Base-by-base conservation (phyloP, 495 filamentous ascomycete genomes). In the Astrothelium macrocarpum region DNA sequence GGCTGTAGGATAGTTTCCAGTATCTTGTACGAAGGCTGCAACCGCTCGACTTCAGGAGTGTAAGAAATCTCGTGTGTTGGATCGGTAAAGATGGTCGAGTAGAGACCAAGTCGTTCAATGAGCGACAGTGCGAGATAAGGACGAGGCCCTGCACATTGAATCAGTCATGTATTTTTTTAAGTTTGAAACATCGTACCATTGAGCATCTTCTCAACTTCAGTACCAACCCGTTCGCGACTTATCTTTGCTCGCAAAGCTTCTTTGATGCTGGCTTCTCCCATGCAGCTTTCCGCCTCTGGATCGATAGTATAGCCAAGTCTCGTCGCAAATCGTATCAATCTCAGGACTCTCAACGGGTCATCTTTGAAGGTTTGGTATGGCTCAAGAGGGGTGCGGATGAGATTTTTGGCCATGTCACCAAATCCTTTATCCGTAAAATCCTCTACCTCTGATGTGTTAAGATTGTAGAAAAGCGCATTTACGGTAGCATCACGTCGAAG, bases 401-500 rank as follows among this genome's bases (percentile, higher is more conserved):
- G 71, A 62, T 82, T 80, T 5, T 78, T 76, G 49, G 79, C 67
- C 82, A 98, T 84, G 71, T 97, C 94, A 0, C 80, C 69, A 20
- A 95, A 73, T 0, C 94, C 94, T 45, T 73, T 76, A 16, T 82
- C 82, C 0, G 90, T 93, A 61, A 93, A 87, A 73, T 98, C 94
- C 73, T 98, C 94, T 12, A 97, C 82, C 60, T 78, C 67, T 2
- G 73, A 77, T 23, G 81, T 86, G 60, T 92, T 86, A 10, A 98
- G 78, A 66, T 97, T 97, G 73, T 95, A 98, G 76, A 98, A 98
- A 59, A 98, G 80, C 28, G 94, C 92, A 71, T 98, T 98, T 64
- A 98, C 82, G 1, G 91, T 96, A 12, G 95, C 91, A 78, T 98
- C 94, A 59, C 94, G 83, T 28, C 94, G 85, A 63, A 91, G 64